These are phyloP conservation scores for Colletotrichum euphorbiae DNA, from an alignment of 2,329 filamentous ascomycete species.

Conservation along the genomic window DNA sequence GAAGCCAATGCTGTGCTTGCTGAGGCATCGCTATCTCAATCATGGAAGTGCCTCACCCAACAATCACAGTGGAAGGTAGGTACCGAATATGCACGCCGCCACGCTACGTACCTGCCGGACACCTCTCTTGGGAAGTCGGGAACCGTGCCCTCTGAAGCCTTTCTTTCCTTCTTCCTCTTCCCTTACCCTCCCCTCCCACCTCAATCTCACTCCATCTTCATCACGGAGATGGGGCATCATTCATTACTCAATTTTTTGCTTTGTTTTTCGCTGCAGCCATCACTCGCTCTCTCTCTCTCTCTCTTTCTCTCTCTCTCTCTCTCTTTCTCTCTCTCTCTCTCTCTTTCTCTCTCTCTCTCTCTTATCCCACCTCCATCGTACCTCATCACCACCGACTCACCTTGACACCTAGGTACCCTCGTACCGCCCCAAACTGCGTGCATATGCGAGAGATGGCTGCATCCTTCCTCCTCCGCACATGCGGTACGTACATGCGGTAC, in stretches of 20 bases:
- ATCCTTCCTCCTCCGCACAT: conserved; percentile 23
- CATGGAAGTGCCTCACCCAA: conserved; percentile 1
- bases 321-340: neutral
- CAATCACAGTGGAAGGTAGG: neutral
- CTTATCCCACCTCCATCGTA: neutral
- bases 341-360: neutral
- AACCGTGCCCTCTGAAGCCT: conserved; percentile 11
- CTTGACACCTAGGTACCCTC: conserved; percentile 29
- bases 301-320: neutral
- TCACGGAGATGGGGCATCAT: neutral
- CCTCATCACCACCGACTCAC: neutral
- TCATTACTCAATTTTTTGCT: neutral
- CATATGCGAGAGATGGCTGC: conserved; percentile 41
- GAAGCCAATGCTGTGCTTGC: no score
- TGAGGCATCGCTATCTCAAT: no score
- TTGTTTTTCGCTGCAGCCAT: neutral
- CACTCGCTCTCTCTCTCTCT: neutral
- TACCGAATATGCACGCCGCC: conserved; percentile 21
- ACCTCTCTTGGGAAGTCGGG: conserved; percentile 6
- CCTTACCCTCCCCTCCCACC: neutral
- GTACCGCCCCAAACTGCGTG: conserved; percentile 37
- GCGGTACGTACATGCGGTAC: conserved; percentile 22
- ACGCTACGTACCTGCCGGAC: conserved; percentile 2
- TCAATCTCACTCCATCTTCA: neutral
- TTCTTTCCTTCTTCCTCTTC: neutral